Evolutionary conservation across 2,329 filamentous ascomycete genomes (phyloP), one percentile per base, ranked within the genome.

Genomic region (Alternaria rosae): DNA sequence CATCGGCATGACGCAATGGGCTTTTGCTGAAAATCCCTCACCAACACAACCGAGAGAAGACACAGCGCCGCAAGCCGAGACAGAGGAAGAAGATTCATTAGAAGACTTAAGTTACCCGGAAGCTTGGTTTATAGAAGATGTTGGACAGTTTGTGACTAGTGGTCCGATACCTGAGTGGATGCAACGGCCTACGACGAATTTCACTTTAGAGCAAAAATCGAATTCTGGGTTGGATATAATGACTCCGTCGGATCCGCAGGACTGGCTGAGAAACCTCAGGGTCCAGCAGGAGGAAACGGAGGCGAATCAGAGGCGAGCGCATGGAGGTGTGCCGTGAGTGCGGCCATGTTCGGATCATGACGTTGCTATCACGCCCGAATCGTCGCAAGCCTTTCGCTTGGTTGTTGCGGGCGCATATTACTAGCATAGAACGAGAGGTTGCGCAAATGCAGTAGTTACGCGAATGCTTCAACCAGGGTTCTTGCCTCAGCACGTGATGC

Each of bases 1-100:
- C 1, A 0, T 1, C 0, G 35, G 0, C 0, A 38, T 38, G 35
- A 38, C 35, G 3, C 35, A 5, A 1, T n/a, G n/a, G 0, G 35
- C 35, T n/a, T 38, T 38, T 2, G 35, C 0, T 0, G 35, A 38
- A 2, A n/a, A 38, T n/a, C 15, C 32, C 8, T 38, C 32, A 38
- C 32, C 32, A 15, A 3, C 32, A 38, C 32, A 38, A 4, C 32
- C 32, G n/a, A n/a, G n/a, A 38, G 8, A 38, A 38, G 15, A n/a
- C n/a, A n/a, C n/a, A n/a, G n/a, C n/a, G n/a, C n/a, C n/a, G n/a
- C n/a, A n/a, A n/a, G n/a, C n/a, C n/a, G n/a, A n/a, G n/a, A n/a
- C n/a, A n/a, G n/a, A n/a, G n/a, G 32, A 38, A 38, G 32, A 10
- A 10, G 32, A 38, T 5, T 17, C 35, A 38, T n/a, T 3, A 38